Conservation (phyloP, 1,284 basidiomycete genomes). For the Austropuccinia psidii region DNA sequence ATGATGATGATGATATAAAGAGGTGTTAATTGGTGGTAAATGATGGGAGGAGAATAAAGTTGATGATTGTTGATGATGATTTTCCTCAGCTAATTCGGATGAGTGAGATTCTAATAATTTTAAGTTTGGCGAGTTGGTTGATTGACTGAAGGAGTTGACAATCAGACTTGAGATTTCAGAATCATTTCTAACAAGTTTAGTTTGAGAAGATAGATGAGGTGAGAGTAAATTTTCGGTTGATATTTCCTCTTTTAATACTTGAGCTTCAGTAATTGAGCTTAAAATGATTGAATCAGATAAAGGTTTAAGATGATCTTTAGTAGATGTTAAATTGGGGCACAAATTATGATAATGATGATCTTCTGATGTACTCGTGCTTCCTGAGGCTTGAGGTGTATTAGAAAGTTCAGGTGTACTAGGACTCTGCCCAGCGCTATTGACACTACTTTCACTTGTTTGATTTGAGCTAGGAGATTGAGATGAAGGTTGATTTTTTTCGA, state of each 20-base stretch:
- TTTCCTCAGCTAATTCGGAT: background rate
- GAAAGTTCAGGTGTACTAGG: constrained; percentile 18
- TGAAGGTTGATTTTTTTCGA: background rate
- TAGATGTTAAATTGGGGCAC: background rate
- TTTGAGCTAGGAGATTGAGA: background rate
- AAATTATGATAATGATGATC: constrained; percentile 2
- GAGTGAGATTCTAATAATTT: background rate
- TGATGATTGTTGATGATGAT: background rate
- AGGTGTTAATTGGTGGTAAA: too few species aligned
- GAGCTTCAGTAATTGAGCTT: constrained; percentile 10
- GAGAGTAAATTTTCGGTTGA: background rate
- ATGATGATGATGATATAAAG: background rate
- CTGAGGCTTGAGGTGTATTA: background rate
- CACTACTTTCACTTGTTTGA: background rate
- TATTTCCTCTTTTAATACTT: constrained; percentile 18
- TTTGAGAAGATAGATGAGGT: background rate
- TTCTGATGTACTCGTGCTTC: constrained; percentile 13
- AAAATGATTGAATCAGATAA: background rate
- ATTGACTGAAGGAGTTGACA: background rate
- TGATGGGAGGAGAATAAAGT: background rate
- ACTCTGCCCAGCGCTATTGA: background rate
- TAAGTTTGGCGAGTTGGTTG: background rate
- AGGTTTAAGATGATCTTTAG: background rate
- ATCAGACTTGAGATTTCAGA: background rate
- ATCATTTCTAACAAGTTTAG: background rate